Base-by-base conservation (phyloP, 2,329 filamentous ascomycete species). In the Ophiostoma sp. region DNA sequence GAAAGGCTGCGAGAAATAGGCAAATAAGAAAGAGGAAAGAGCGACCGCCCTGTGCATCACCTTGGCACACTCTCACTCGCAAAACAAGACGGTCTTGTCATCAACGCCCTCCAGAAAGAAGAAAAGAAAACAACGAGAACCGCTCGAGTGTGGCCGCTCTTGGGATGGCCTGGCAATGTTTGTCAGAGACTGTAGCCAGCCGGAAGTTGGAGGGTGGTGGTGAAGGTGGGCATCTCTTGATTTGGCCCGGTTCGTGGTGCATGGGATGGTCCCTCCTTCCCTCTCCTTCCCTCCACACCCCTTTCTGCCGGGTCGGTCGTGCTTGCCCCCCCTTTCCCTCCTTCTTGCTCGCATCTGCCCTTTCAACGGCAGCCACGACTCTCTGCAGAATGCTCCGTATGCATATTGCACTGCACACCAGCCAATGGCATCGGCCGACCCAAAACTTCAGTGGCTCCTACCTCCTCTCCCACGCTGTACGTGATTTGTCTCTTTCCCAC, bases 311-410 rank as follows among this genome's bases (percentile, higher is more conserved):
- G 42, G 70, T 66, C 45, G 33, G 70, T 70, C 31, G 55, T 59
- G 64, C 63, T 69, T 55, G 48, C n/a, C 69, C 63, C 61, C 31
- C 71, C 55, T 57, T 25, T 69, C 66, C 59, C 73, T 68, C 68
- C 45, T 69, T 68, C 39, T 42, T 73, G 68, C 45, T 70, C 22
- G 36, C 55, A 74, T 80, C 55, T 45, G 59, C 76, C 83, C 83
- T 83, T 82, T 84, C 80, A 83, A 81, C 78, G 81, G 79, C 79
- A 83, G 84, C 84, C 84, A 86, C 84, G 84, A 85, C 83, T 83
- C 75, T 81, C 79, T 71, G 69, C 61, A 66, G 61, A 66, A 52
- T 36, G 11, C 70, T 85, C 83, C 83, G 84, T 77, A 78, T 76
- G 79, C 78, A 78, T 76, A 73, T 71, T 48, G 70, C 22, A 31